phyloP scores from a whole-genome alignment of 805 yeast genomes.

The Barnettozyma sucrosica region DNA sequence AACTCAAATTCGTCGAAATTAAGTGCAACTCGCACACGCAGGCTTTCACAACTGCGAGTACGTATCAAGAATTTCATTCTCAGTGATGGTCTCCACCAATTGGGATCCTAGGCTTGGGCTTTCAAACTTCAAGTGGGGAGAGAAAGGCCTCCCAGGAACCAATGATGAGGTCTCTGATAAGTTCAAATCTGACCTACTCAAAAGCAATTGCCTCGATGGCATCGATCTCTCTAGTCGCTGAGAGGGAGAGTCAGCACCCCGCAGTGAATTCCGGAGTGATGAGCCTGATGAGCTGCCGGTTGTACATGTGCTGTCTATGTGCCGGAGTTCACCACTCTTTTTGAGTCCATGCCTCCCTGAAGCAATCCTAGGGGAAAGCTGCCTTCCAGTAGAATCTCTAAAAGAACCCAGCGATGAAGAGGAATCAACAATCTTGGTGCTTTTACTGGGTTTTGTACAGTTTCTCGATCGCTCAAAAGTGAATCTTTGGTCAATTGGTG shows the following conservation, averaged over 20 bases:
- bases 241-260: not conserved
- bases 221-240: not conserved
- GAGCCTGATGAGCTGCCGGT: not conserved
- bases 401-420: too few species aligned
- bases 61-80: constrained; percentile 5
- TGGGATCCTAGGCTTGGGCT: not conserved
- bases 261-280: not conserved
- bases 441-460: too few species aligned
- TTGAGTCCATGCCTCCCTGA: not conserved
- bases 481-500: not conserved
- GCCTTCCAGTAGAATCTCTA: not conserved
- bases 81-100: not conserved
- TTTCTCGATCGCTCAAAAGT: too few species aligned
- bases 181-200: not conserved
- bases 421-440: too few species aligned
- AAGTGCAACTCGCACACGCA: too few species aligned
- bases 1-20: too few species aligned
- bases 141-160: not conserved
- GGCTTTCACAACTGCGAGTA: constrained; percentile 4
- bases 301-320: not conserved
- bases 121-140: not conserved
- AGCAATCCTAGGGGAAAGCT: not conserved
- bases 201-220: not conserved
- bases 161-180: not conserved
- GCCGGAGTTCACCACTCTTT: not conserved